These are phyloP conservation scores for Metschnikowia kofuensis DNA, from an alignment of 805 yeast species.

Conservation along the genomic window DNA sequence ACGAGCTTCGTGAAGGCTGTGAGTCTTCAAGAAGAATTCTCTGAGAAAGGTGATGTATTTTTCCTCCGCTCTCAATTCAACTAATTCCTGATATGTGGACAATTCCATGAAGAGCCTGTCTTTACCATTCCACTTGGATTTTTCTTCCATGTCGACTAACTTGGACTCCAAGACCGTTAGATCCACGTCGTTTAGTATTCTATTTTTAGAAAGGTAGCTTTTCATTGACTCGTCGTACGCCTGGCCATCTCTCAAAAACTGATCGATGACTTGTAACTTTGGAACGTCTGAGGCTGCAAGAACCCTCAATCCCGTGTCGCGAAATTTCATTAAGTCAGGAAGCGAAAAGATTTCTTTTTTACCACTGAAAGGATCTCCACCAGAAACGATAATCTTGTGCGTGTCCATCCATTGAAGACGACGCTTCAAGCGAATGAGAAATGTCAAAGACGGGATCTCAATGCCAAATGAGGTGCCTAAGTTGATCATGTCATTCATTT, in stretches of 20 bases:
- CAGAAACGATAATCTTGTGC: constrained; percentile 31
- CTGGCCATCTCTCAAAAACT: constrained; percentile 26
- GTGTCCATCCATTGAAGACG: constrained; percentile 33
- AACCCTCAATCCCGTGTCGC: constrained; percentile 25
- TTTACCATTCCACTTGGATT: constrained; percentile 21
- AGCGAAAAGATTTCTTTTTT: constrained; percentile 35
- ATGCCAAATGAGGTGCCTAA: constrained; percentile 62
- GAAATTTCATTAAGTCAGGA: constrained; percentile 27
- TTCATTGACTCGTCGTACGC: constrained; percentile 19
- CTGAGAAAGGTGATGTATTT: constrained; percentile 27
- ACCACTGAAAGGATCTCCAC: constrained; percentile 40
- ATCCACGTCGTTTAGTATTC: constrained; percentile 18
- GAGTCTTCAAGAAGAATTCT: constrained; percentile 11
- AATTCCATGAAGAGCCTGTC: constrained; percentile 27
- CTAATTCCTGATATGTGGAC: constrained; percentile 20
- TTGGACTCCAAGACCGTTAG: constrained; percentile 24
- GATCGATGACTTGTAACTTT: constrained; percentile 24
- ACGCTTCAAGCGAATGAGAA: constrained; percentile 36
- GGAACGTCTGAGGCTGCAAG: constrained; percentile 33
- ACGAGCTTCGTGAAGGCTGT: constrained; percentile 22
- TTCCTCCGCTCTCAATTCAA: constrained; percentile 24
- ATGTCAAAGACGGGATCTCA: constrained; percentile 44
- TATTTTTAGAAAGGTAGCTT: constrained; percentile 17
- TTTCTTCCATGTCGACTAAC: constrained; percentile 25
- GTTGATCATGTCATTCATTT: constrained; percentile 51